Evolutionary conservation across 768 basidiomycete species (phyloP), one percentile per base, ranked within the genome.

Genomic region (Jaapia argillacea): DNA sequence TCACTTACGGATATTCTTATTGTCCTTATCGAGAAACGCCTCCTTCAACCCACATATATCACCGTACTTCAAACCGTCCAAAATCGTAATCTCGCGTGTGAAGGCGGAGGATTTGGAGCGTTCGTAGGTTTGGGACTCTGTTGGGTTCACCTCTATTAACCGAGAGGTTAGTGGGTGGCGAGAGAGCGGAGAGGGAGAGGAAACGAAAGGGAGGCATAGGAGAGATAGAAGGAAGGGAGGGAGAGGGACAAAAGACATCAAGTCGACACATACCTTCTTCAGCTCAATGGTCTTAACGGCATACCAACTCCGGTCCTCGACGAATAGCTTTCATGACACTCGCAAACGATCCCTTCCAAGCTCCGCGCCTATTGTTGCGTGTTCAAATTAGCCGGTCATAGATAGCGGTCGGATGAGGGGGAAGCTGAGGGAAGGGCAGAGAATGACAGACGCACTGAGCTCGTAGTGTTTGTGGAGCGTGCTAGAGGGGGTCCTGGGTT

Each of bases 321-420:
- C 78, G 72, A 36, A 92, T 67, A 1, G 86, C 91, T 58, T 84
- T 86, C 66, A 81, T 75, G 16, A 97, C 93, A 6, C 82, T 83
- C 3, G 91, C 93, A 57, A 96, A 98, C 2, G 88, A 81, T 5
- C 94, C 94, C 52, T 81, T 83, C 94, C 93, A 3, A 97, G 75
- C 59, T 86, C 81, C 41, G 66, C 58, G n/a, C n/a, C n/a, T n/a
- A n/a, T n/a, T n/a, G n/a, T n/a, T n/a, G n/a, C n/a, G n/a, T n/a
- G n/a, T n/a, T n/a, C n/a, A n/a, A n/a, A n/a, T n/a, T n/a, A n/a
- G n/a, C n/a, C n/a, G n/a, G n/a, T n/a, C n/a, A n/a, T n/a, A n/a
- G n/a, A n/a, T n/a, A n/a, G n/a, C n/a, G n/a, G n/a, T n/a, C n/a
- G n/a, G n/a, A n/a, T n/a, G n/a, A n/a, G n/a, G n/a, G n/a, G n/a